A percentile compares a stretch with the other conserved stretches of the same genome.
Conservation (phyloP, 2,329 filamentous ascomycete genomes). For the Dactylellina sp. region DNA sequence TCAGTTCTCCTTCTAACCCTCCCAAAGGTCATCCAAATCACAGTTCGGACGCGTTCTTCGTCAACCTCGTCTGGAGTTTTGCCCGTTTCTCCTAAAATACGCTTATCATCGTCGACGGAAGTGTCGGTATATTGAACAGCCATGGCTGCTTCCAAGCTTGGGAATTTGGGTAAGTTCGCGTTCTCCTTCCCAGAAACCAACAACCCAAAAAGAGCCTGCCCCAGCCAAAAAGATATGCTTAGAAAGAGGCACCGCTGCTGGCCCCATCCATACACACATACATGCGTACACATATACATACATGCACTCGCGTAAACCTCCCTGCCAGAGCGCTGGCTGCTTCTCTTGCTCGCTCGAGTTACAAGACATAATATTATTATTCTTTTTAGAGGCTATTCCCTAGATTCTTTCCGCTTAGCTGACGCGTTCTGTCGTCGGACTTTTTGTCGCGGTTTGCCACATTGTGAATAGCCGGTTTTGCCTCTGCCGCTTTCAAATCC, state of each 20-base stretch:
- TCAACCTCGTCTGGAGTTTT: conserved; percentile 14
- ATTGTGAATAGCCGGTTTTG: conserved; percentile 34
- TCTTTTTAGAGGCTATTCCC: background rate
- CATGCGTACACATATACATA: no score
- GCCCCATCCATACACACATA: background rate
- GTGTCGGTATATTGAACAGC: background rate
- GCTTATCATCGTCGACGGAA: conserved; percentile 9
- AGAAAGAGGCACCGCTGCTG: no score
- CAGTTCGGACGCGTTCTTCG: conserved; percentile 23
- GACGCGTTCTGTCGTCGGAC: conserved; percentile 44
- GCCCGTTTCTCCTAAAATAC: conserved; percentile 11
- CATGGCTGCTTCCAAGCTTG: conserved; percentile 55
- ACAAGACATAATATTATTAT: background rate
- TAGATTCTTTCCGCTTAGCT: conserved; percentile 28
- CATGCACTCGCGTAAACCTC: conserved; percentile 26
- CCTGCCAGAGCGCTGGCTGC: background rate
- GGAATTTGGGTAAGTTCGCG: conserved; percentile 55
- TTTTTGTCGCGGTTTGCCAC: background rate
- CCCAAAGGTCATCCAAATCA: conserved; percentile 23
- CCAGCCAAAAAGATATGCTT: conserved; percentile 29
- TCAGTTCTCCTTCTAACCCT: conserved; percentile 25
- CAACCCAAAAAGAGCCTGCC: background rate
- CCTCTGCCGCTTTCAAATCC: conserved; percentile 53
- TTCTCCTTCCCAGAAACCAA: conserved; percentile 22
- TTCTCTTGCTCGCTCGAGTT: no score